Evolutionary conservation across 1,139 yeast genomes (phyloP).

Genomic region (Hansenula lynferdii): DNA sequence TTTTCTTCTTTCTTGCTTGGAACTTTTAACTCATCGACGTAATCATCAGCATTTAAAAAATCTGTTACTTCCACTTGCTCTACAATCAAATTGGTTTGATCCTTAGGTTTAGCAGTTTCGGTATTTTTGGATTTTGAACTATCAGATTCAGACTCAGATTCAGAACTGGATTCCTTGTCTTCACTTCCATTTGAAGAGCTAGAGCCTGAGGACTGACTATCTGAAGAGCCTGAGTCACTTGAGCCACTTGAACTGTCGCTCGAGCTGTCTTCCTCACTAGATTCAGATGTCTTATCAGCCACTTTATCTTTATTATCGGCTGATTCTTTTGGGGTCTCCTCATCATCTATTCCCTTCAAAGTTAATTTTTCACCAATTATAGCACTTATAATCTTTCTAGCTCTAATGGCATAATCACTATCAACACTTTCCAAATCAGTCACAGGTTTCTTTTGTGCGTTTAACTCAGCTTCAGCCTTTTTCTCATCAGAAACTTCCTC

Average conservation of each 20-base stretch:
- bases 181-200: no score
- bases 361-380: slow-evolving; percentile 35
- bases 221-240: no score
- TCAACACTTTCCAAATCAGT: slow-evolving; percentile 20
- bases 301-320: slow-evolving; percentile 1
- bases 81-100: slow-evolving; percentile 29
- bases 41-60: slow-evolving; percentile 23
- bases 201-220: no score
- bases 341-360: slow-evolving; percentile 33
- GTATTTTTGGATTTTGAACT: slow-evolving; percentile 6
- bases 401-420: slow-evolving; percentile 38
- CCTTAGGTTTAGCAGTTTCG: background rate
- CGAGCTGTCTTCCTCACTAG: background rate
- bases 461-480: no score
- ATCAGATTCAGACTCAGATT: slow-evolving; percentile 5
- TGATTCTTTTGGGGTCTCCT: slow-evolving; percentile 5
- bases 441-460: no score
- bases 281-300: no score
- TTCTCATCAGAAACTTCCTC: no score
- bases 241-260: slow-evolving; percentile 4
- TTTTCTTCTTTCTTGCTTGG: slow-evolving; percentile 3
- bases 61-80: slow-evolving; percentile 40
- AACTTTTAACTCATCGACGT: slow-evolving; percentile 1
- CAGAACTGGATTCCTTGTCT: background rate
- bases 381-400: slow-evolving; percentile 32